Conservation (phyloP, 2,329 filamentous ascomycete species). For the Colletotrichum godetiae region DNA sequence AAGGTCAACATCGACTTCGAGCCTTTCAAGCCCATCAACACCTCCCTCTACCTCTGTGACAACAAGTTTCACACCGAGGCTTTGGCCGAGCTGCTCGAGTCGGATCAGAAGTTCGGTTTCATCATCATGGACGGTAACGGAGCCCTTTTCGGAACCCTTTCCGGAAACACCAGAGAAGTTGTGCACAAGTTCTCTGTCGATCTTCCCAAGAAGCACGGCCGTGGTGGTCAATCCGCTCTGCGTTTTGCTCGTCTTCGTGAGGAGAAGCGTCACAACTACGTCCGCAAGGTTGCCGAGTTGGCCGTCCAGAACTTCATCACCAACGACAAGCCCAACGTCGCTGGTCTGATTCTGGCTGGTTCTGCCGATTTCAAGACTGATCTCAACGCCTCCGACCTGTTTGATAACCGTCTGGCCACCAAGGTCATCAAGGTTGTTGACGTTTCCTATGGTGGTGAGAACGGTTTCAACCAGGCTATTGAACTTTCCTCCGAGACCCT, state of each 20-base stretch:
- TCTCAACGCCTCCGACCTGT: conserved; percentile 96
- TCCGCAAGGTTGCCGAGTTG: conserved; percentile 97
- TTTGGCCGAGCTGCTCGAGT: conserved; percentile 95
- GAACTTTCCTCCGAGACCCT: conserved; percentile 95
- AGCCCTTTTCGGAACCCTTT: conserved; percentile 94
- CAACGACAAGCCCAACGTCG: conserved; percentile 97
- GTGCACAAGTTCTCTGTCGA: conserved; percentile 99
- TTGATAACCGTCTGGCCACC: conserved; percentile 87
- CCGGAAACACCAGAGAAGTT: conserved; percentile 96
- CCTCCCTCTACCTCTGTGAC: conserved; percentile 98
- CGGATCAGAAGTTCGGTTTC: conserved; percentile 99
- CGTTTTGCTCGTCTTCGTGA: conserved; percentile 99
- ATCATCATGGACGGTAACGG: conserved; percentile 99
- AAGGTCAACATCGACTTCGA: conserved; percentile 99
- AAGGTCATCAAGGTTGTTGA: conserved; percentile 99
- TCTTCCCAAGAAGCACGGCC: conserved; percentile 99
- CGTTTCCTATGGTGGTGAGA: conserved; percentile 98
- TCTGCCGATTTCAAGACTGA: conserved; percentile 99
- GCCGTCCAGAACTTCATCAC: conserved; percentile 99
- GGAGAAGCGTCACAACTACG: conserved; percentile 99
- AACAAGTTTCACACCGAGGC: conserved; percentile 99
- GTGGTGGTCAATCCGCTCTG: conserved; percentile 99
- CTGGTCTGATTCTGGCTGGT: conserved; percentile 93
- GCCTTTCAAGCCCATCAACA: conserved; percentile 99
- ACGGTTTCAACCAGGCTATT: conserved; percentile 99